Percentiles rank a stretch among this genome's conserved stretches.
These are phyloP conservation scores for Cladosporium sp. DNA, from an alignment of 2,329 filamentous ascomycete species.

Conservation along the genomic window DNA sequence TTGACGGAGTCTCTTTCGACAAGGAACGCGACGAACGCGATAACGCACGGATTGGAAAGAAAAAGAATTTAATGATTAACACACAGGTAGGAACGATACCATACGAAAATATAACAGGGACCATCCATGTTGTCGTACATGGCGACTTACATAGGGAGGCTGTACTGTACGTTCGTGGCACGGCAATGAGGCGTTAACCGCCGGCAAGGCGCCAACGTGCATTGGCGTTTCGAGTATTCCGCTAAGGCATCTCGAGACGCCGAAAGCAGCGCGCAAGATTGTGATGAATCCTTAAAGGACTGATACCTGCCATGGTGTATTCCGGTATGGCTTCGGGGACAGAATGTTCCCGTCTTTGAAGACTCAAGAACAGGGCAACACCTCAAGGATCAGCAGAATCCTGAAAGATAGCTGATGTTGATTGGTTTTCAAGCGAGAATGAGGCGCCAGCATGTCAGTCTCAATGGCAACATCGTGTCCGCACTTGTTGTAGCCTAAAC, in stretches of 20 bases:
- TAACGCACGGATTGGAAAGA: not conserved
- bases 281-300: conserved; percentile 2
- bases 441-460: not conserved
- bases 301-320: not conserved
- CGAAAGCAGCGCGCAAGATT: conserved; percentile 9
- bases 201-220: conserved; percentile 14
- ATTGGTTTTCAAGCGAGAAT: not conserved
- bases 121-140: conserved; percentile 2
- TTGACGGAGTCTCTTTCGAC: too few relatives aligned
- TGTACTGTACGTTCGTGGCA: conserved; percentile 2
- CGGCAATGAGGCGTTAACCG: conserved; percentile 15
- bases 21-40: not conserved
- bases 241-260: conserved; percentile 15
- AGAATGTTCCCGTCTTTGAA: not conserved
- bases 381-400: not conserved
- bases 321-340: not conserved
- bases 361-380: not conserved
- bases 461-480: not conserved
- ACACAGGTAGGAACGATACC: not conserved
- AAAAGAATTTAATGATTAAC: not conserved
- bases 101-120: not conserved
- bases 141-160: conserved; percentile 13
- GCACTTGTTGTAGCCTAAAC: not conserved
- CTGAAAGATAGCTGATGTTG: not conserved
- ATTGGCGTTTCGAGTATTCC: conserved; percentile 13